Evolutionary conservation across 352 stramenopile species (phyloP), one percentile per base, ranked within the genome.

Genomic region (Pythium plurisporium): DNA sequence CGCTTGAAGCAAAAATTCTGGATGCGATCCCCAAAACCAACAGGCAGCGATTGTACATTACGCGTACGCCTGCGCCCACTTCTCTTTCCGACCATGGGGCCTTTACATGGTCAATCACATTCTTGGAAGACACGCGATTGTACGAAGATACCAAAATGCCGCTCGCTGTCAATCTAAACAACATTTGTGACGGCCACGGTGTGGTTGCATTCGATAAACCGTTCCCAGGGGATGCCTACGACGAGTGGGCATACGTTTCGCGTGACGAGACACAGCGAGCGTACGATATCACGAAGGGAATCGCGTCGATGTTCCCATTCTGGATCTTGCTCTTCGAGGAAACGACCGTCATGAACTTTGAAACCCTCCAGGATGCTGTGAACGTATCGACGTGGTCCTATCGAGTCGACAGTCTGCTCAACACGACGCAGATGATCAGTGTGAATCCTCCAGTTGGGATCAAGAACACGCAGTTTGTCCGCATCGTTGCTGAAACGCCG

Each of bases 261-360:
- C 54, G 64, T 2, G 62, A 79, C 46, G 26, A 64, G 47, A 56
- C 15, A 17, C 51, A 15, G 1, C 57, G 58, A 0, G 50, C 38
- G n/a, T 41, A 65, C 26, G 72, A 33, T 19, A 53, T 53, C 4
- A 51, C 30, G 2, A 65, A 59, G 22, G 55, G 59, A 0, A 57
- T 77, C 15, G 34, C 74, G 20, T 70, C 70, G 10, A 88, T 92
- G 69, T 86, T 89, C 25, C 85, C 85, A 11, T 90, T 86, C 44
- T 95, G 82, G 75, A 69, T 93, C 29, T 62, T 93, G 55, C 59
- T 95, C 5, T 91, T 87, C 40, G 79, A 90, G n/a, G 64, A 70
- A 25, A 62, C 69, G 1, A 55, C 82, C 5, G 44, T 76, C 15
- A 70, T 88, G 67, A 64, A 81, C 33, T 62, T 89, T 37, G 80